Evolutionary conservation across 306 rosid species (phyloP).

Genomic region (Quercus bicolor): DNA sequence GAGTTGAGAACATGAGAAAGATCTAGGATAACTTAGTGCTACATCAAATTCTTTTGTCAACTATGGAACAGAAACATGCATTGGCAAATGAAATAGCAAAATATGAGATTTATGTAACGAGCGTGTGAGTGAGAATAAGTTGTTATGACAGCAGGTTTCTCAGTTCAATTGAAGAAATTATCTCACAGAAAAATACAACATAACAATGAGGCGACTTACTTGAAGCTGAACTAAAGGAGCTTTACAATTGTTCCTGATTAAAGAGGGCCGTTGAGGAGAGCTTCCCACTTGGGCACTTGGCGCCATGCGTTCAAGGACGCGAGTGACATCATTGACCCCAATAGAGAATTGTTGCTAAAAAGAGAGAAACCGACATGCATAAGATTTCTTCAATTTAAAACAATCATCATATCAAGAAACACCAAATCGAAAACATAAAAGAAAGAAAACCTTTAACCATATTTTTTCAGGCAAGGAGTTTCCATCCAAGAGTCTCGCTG

Average conservation of each 20-base stretch:
- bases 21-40: too few relatives aligned
- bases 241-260: constrained; percentile 21
- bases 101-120: neutral
- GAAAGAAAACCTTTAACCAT: constrained; percentile 63
- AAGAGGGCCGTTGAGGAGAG: constrained; percentile 15
- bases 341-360: constrained; percentile 73
- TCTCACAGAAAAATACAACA: neutral
- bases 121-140: neutral
- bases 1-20: too few relatives aligned
- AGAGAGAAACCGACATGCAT: neutral
- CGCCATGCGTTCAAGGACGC: constrained; percentile 77
- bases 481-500: constrained; percentile 43
- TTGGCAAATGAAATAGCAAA: neutral
- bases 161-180: neutral
- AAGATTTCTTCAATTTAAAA: neutral
- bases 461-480: constrained; percentile 64
- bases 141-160: neutral
- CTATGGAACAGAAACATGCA: neutral
- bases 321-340: constrained; percentile 83
- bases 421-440: constrained; percentile 1
- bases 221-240: constrained; percentile 47
- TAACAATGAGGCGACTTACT: constrained; percentile 30
- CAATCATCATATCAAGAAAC: neutral
- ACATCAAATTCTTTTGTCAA: neutral
- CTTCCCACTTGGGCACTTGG: constrained; percentile 32